These are phyloP conservation scores for Geotrichum candidum DNA, from an alignment of 1,139 yeast genomes.

Conservation along the genomic window DNA sequence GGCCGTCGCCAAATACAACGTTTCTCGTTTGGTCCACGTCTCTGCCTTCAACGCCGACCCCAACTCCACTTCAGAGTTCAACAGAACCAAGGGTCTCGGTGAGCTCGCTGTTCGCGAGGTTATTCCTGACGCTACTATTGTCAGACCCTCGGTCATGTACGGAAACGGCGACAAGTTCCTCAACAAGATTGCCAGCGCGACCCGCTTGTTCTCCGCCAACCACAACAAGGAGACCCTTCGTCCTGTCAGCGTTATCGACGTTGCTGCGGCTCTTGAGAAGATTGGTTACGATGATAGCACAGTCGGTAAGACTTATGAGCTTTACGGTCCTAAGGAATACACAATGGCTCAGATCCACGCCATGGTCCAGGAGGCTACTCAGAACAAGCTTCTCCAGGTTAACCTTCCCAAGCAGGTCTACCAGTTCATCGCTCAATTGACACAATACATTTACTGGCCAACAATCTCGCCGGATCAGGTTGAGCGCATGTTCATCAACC, in stretches of 20 bases:
- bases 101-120: slow-evolving; percentile 65
- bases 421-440: slow-evolving; percentile 42
- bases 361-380: slow-evolving; percentile 58
- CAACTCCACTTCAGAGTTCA: slow-evolving; percentile 59
- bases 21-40: slow-evolving; percentile 71
- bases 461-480: slow-evolving; percentile 68
- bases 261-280: slow-evolving; percentile 70
- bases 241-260: slow-evolving; percentile 76
- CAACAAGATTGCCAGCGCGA: slow-evolving; percentile 49
- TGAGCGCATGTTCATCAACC: slow-evolving; percentile 69
- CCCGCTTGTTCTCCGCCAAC: slow-evolving; percentile 59
- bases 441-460: slow-evolving; percentile 62
- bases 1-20: slow-evolving; percentile 66
- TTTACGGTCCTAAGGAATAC: slow-evolving; percentile 66
- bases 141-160: slow-evolving; percentile 78
- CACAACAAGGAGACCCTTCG: slow-evolving; percentile 56
- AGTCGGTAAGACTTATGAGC: slow-evolving; percentile 68
- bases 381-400: slow-evolving; percentile 40
- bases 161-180: slow-evolving; percentile 73
- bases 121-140: slow-evolving; percentile 73
- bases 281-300: slow-evolving; percentile 81
- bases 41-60: slow-evolving; percentile 76
- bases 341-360: slow-evolving; percentile 62
- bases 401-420: slow-evolving; percentile 51
- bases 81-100: slow-evolving; percentile 76